phyloP scores from a whole-genome alignment of 495 filamentous ascomycete species.

The Penicillium manginii region DNA sequence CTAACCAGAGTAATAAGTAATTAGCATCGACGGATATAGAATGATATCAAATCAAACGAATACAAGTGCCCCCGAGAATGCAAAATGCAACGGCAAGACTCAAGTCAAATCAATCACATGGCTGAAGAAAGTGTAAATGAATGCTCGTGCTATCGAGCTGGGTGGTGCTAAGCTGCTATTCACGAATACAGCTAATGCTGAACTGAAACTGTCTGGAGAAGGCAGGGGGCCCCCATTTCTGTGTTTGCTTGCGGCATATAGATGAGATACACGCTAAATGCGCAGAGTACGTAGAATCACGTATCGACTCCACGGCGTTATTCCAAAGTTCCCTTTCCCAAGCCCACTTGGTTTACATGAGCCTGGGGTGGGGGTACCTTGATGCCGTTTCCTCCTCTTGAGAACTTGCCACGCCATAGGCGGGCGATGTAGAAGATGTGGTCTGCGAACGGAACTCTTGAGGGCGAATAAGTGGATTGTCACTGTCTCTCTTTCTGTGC shows the following conservation, averaged over 20 bases:
- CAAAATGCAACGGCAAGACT: neutral
- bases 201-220: conserved; percentile 7
- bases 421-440: conserved; percentile 23
- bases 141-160: conserved; percentile 23
- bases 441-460: conserved; percentile 22
- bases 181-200: conserved; percentile 28
- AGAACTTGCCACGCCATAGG: conserved; percentile 11
- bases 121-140: neutral
- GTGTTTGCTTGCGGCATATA: neutral
- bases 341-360: conserved; percentile 3
- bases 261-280: neutral
- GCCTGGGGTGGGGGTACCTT: neutral
- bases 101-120: conserved; percentile 2
- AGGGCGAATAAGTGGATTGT: conserved; percentile 49
- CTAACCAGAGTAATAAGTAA: conserved; percentile 48
- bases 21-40: conserved; percentile 21
- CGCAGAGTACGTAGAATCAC: conserved; percentile 12
- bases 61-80: neutral
- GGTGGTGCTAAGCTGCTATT: conserved; percentile 31
- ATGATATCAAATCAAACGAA: neutral
- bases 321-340: neutral
- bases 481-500: conserved; percentile 41
- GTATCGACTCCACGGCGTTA: neutral
- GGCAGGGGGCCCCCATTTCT: neutral
- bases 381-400: conserved; percentile 18